Percentiles rank a stretch among this genome's conserved stretches.
Conservation (phyloP, 768 basidiomycete genomes). For the Agaricus sinodeliciosus region DNA sequence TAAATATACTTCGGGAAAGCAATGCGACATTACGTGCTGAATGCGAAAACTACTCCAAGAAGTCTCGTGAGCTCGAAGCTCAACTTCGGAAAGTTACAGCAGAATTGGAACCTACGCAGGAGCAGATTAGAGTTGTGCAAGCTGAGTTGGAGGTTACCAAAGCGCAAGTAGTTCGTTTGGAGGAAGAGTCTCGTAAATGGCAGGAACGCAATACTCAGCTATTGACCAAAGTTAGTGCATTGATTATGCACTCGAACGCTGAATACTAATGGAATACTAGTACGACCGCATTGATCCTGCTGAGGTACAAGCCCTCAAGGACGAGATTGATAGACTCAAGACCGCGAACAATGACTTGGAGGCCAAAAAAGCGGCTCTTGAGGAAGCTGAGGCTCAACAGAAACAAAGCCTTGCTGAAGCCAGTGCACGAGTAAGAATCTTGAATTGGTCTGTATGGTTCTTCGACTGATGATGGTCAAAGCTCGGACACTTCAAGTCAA, state of each 20-base stretch:
- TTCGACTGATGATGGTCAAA: constrained; percentile 15
- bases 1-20: constrained; percentile 82
- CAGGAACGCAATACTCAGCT: constrained; percentile 79
- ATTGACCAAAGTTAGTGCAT: constrained; percentile 58
- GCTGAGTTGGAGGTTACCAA: constrained; percentile 74
- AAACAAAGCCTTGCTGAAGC: constrained; percentile 1
- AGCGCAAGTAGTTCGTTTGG: constrained; percentile 60
- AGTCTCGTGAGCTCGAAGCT: constrained; percentile 57
- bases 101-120: constrained; percentile 71
- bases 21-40: constrained; percentile 81
- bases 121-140: constrained; percentile 54
- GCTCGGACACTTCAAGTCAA: constrained; percentile 34
- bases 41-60: constrained; percentile 62
- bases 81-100: constrained; percentile 50
- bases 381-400: constrained; percentile 9
- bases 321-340: constrained; percentile 56
- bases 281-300: constrained; percentile 87
- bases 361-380: constrained; percentile 17
- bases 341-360: constrained; percentile 5
- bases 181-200: constrained; percentile 76
- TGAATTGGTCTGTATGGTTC: background rate
- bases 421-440: constrained; percentile 15
- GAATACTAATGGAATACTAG: constrained; percentile 25
- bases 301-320: constrained; percentile 73
- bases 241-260: background rate